A percentile compares a stretch with the other conserved stretches of the same genome.
These are phyloP conservation scores for Pestalotiopsis sp. DNA, from an alignment of 2,329 filamentous ascomycete species.

Conservation along the genomic window DNA sequence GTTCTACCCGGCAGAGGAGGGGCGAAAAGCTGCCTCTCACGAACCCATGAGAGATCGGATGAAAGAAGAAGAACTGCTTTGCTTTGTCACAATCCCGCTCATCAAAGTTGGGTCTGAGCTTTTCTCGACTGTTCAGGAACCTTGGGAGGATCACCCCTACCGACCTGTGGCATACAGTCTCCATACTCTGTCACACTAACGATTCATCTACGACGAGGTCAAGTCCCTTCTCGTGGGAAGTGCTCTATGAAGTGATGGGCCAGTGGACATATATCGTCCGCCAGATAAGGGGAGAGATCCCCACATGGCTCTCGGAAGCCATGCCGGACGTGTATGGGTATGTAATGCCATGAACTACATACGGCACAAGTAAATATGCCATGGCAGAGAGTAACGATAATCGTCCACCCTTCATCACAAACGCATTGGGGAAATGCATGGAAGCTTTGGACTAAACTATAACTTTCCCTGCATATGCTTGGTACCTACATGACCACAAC, in stretches of 20 bases:
- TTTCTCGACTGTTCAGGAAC: neutral
- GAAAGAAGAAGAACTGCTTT: neutral
- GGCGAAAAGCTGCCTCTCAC: too few relatives aligned
- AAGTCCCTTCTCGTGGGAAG: too few relatives aligned
- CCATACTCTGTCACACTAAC: neutral
- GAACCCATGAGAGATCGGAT: too few relatives aligned
- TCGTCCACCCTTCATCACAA: neutral
- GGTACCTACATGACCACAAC: neutral
- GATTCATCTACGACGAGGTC: neutral
- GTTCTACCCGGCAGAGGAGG: neutral
- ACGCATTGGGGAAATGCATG: neutral
- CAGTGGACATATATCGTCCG: too few relatives aligned
- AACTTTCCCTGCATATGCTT: neutral
- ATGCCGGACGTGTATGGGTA: too few relatives aligned
- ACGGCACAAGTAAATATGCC: too few relatives aligned
- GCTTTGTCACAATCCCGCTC: neutral
- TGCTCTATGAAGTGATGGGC: too few relatives aligned
- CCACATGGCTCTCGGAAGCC: too few relatives aligned
- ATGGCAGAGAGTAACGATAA: too few relatives aligned
- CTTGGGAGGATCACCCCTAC: neutral
- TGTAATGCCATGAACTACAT: too few relatives aligned
- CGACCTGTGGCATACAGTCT: neutral
- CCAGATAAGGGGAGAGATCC: too few relatives aligned
- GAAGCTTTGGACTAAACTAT: neutral
- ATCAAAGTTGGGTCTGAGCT: neutral